These are phyloP conservation scores for Cucumis melo DNA, from an alignment of 306 rosid genomes.

Conservation along the genomic window DNA sequence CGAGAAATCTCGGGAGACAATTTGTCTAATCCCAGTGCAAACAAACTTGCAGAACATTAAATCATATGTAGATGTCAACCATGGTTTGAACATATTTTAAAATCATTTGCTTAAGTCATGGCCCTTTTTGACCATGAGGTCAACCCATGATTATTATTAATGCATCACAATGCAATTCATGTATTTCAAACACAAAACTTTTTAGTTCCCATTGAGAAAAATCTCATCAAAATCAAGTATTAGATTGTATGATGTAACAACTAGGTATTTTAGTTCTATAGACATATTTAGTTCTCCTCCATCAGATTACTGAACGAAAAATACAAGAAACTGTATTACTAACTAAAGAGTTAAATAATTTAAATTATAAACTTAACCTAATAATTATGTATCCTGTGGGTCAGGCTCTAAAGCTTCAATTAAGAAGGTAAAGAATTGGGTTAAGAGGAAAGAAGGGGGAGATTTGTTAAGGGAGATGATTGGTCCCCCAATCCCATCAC, in stretches of 20 bases:
- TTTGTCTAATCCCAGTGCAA: no score
- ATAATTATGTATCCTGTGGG: not conserved
- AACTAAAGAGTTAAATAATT: not conserved
- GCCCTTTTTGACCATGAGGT: no score
- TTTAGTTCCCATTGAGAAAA: not conserved
- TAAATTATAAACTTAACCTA: no score
- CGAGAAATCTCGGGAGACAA: no score
- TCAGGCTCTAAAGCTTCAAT: not conserved
- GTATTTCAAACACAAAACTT: no score
- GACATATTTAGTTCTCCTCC: not conserved
- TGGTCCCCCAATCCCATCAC: slow-evolving; percentile 9
- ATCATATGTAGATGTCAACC: no score
- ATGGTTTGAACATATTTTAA: no score
- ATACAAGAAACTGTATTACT: not conserved
- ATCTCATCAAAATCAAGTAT: not conserved
- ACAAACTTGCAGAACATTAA: no score
- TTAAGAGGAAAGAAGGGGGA: not conserved
- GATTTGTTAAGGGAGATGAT: not conserved
- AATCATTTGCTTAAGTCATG: no score
- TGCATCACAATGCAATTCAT: no score
- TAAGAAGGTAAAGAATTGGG: not conserved
- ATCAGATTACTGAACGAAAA: not conserved
- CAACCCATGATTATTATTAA: no score
- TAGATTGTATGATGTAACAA: not conserved
- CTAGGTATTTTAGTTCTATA: not conserved